Evolutionary conservation across 208 protist species (phyloP), one percentile per base, ranked within the genome.

Genomic region (Trypanosoma mega): DNA sequence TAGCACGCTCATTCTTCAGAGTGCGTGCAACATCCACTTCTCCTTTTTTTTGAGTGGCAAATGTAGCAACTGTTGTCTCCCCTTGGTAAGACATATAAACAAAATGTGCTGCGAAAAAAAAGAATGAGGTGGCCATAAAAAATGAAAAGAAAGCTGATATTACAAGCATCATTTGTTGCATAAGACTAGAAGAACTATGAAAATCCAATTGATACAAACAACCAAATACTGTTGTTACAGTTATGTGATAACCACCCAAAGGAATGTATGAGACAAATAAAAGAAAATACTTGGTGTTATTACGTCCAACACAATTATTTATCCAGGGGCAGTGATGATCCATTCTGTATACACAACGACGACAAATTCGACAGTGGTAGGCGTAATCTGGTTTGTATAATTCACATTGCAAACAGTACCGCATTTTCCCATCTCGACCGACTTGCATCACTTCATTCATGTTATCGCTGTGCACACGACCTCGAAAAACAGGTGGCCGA

Each of bases 201-300:
- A 63, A 0, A 12, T 29, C 16, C 30, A 88, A 80, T 34, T 90
- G 76, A 29, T 70, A 76, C 27, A 60, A 46, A 47, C 56, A 74
- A 53, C 75, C 87, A 64, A 78, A 85, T 18, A 68, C 39, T n/a
- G 72, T 75, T 12, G 72, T 82, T 0, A 47, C 2, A 30, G 74
- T 65, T 48, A 91, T 86, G 60, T 88, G 81, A 21, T 86, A 83
- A 0, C 71, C 80, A 1, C 84, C 80, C 8, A 88, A 53, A n/a
- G 84, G 84, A n/a, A n/a, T 26, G n/a, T 80, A 80, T 3, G 77
- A 62, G 12, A 80, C 37, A 45, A 76, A 80, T 11, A 78, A 48
- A 3, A 75, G 4, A 41, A 82, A 82, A 20, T 37, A 30, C 33
- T 68, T 67, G 20, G 68, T 47, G 49, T 81, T 82, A 8, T 54